phyloP scores from a whole-genome alignment of 2,329 filamentous ascomycete species.

The Cryphonectria nitschkei region DNA sequence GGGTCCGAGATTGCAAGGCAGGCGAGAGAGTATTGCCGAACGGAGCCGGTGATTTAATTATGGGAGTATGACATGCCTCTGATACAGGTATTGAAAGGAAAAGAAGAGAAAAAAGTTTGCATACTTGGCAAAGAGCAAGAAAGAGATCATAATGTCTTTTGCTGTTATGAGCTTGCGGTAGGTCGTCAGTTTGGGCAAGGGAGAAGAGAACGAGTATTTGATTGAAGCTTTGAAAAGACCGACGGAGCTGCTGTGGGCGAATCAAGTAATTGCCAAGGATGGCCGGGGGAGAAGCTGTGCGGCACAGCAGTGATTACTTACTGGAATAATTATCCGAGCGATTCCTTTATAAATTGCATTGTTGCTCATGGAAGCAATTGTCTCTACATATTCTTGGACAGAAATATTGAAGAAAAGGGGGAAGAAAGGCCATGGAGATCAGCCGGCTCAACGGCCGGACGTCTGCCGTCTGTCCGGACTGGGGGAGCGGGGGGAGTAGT shows the following conservation, averaged over 20 bases:
- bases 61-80: not conserved
- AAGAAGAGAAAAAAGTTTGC: too few species aligned
- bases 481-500: not conserved
- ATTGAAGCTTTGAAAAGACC: not conserved
- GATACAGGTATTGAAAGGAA: too few species aligned
- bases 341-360: not conserved
- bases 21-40: not conserved
- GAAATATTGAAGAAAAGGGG: not conserved
- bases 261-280: not conserved
- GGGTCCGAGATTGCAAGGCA: not conserved
- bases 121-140: not conserved
- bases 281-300: not conserved
- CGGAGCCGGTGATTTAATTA: not conserved
- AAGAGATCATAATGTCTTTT: not conserved
- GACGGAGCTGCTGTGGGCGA: not conserved
- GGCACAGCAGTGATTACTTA: not conserved
- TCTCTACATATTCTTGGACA: not conserved
- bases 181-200: not conserved
- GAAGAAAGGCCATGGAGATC: not conserved
- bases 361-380: not conserved
- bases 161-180: not conserved
- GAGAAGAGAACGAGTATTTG: too few species aligned
- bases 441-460: not conserved
- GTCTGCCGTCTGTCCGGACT: constrained; percentile 10
- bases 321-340: not conserved